Percentiles rank a stretch among this genome's conserved stretches.
Evolutionary conservation across 805 yeast species (phyloP).

Genomic region (Wickerhamomyces silvicola): DNA sequence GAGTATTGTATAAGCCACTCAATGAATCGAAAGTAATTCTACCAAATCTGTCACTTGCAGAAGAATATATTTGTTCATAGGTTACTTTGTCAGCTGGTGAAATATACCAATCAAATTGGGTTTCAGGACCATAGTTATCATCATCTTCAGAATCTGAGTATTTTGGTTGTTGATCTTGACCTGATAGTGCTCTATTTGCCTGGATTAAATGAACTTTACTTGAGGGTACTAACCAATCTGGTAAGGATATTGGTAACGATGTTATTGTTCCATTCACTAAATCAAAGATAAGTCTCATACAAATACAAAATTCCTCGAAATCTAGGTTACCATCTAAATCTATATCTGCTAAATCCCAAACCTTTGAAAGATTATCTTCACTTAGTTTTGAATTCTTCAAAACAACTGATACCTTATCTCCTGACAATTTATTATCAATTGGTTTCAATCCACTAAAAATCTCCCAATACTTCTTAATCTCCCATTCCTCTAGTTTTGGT

Average conservation of each 20-base stretch:
- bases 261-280: constrained; percentile 66
- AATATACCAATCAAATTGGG: constrained; percentile 87
- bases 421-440: constrained; percentile 66
- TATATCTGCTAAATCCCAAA: constrained; percentile 91
- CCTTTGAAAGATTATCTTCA: constrained; percentile 67
- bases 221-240: constrained; percentile 90
- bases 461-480: constrained; percentile 96
- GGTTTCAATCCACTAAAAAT: constrained; percentile 90
- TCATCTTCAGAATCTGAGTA: constrained; percentile 55
- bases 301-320: constrained; percentile 96
- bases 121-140: constrained; percentile 16
- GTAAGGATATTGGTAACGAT: constrained; percentile 64
- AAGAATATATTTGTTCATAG: constrained; percentile 72
- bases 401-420: constrained; percentile 79
- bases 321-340: constrained; percentile 89
- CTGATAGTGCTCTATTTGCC: constrained; percentile 59
- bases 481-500: constrained; percentile 87
- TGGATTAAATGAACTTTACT: constrained; percentile 79
- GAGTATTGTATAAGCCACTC: constrained; percentile 58
- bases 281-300: constrained; percentile 93
- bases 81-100: constrained; percentile 77
- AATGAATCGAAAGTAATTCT: constrained; percentile 71
- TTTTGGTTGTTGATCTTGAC: constrained; percentile 22
- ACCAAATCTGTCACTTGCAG: constrained; percentile 73
- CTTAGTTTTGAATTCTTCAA: constrained; percentile 82